Base-by-base conservation (phyloP, 768 basidiomycete species). In the Leccinum aurantiacum region DNA sequence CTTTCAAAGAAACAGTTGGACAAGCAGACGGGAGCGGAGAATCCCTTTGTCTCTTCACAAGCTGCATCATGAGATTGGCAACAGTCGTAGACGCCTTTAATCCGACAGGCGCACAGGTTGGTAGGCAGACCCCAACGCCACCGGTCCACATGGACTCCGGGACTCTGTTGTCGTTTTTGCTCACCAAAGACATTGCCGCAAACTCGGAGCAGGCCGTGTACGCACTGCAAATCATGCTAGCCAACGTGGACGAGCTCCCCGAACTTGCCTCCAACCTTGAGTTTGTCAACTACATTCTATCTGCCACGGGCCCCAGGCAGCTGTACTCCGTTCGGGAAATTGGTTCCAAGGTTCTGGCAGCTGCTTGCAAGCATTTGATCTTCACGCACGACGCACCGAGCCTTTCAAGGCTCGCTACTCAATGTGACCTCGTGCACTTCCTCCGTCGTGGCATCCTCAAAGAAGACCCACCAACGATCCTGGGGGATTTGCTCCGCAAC, bases 201-300 rank as follows among this genome's bases (percentile, higher is more conserved):
- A 48, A 53, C 3, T 31, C 53, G 9, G 53, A 54, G 6, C 58
- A 59, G 33, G 25, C 15, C 11, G 53, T 38, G 14, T 59, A 59
- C n/a, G 46, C 58, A 5, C 29, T 59, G 46, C 9, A 59, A 49
- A 41, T 59, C 47, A 38, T 54, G 25, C 53, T 54, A 10, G 47
- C 25, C n/a, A 59, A 54, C 38, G 33, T 24, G 25, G 29, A 54
- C n/a, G 58, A 59, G 31, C 33, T 37, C n/a, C 19, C 53, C 9
- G 7, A 33, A 1, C 24, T 59, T 53, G n/a, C 47, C 9, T 49
- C 29, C 25, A 9, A 54, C 17, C 58, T 41, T 6, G 53, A 59
- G n/a, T 59, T 59, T 8, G 35, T 59, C 58, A 48, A 47, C 13
- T 59, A 59, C 22, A 59, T 59, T 47, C 22, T 59, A 15, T 38